Conservation (phyloP, 148 eudicot species). For the Cornus kousa region DNA sequence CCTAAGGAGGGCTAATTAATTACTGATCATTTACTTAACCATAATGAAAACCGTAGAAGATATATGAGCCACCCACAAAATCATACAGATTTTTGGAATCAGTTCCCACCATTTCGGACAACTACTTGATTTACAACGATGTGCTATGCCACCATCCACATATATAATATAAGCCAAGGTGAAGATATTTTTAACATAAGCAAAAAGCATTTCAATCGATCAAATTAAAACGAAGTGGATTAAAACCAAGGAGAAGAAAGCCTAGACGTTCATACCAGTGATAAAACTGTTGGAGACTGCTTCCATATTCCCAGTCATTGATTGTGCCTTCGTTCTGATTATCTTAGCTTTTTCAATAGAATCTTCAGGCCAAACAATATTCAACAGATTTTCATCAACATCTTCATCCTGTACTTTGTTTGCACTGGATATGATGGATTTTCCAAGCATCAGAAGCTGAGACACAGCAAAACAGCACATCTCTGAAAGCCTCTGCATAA, state of each 20-base stretch:
- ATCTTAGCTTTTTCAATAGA: conserved; percentile 76
- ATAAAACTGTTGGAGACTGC: conserved; percentile 81
- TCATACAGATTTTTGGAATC: no score
- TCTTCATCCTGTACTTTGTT: conserved; percentile 62
- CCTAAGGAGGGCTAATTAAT: no score
- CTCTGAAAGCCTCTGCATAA: conserved; percentile 85
- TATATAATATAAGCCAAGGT: not conserved
- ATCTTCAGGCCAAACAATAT: conserved; percentile 90
- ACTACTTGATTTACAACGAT: no score
- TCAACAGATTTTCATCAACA: conserved; percentile 38
- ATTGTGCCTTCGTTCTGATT: conserved; percentile 71
- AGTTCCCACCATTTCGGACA: no score
- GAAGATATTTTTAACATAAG: not conserved
- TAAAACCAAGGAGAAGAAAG: conserved; percentile 3
- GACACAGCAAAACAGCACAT: conserved; percentile 83
- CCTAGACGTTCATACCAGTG: conserved; percentile 46
- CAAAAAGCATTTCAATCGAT: not conserved
- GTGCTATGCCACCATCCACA: no score
- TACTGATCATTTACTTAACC: no score
- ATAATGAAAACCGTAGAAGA: no score
- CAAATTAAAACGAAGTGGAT: not conserved
- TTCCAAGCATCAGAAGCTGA: conserved; percentile 84
- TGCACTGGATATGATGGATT: conserved; percentile 68
- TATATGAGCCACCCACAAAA: no score
- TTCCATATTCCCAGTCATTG: conserved; percentile 67